A percentile compares a stretch with the other conserved stretches of the same genome.
Conservation (phyloP, 2,329 filamentous ascomycete genomes). For the Eutypella sp. region DNA sequence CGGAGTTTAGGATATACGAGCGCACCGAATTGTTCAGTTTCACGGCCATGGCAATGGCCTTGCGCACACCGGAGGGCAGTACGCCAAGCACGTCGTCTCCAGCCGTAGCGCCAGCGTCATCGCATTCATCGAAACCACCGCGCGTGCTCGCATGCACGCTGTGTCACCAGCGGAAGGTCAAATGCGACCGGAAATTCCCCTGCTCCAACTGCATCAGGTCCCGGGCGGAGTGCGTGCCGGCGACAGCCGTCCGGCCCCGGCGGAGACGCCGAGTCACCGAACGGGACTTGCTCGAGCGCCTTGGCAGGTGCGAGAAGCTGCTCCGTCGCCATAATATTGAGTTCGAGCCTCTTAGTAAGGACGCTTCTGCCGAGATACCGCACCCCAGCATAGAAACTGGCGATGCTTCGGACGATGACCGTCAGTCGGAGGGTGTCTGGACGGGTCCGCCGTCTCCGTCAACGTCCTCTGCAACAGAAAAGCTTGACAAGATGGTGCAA, state of each 20-base stretch:
- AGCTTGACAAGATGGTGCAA: conserved; percentile 18
- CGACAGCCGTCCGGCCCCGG: conserved; percentile 34
- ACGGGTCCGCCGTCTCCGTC: background rate
- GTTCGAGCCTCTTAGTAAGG: conserved; percentile 42
- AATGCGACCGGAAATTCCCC: conserved; percentile 55
- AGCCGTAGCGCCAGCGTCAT: too few species aligned
- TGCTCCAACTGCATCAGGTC: conserved; percentile 49
- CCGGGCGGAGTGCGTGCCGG: conserved; percentile 38
- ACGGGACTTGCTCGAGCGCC: conserved; percentile 50
- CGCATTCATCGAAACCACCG: conserved; percentile 12
- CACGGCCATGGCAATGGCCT: too few species aligned
- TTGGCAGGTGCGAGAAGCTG: conserved; percentile 53
- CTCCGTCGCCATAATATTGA: conserved; percentile 49
- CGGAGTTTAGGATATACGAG: too few species aligned
- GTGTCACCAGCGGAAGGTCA: conserved; percentile 62
- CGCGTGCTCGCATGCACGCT: conserved; percentile 45
- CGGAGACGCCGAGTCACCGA: conserved; percentile 47
- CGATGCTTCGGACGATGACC: conserved; percentile 18
- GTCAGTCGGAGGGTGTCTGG: conserved; percentile 12
- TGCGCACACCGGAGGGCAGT: background rate
- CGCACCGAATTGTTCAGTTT: too few species aligned
- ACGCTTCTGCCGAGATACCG: conserved; percentile 10
- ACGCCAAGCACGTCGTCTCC: background rate
- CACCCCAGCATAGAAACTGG: conserved; percentile 7
- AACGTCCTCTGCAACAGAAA: conserved; percentile 14